A percentile compares a stretch with the other conserved stretches of the same genome.
Conservation (phyloP, 768 basidiomycete species). For the Tulasnella sp. region DNA sequence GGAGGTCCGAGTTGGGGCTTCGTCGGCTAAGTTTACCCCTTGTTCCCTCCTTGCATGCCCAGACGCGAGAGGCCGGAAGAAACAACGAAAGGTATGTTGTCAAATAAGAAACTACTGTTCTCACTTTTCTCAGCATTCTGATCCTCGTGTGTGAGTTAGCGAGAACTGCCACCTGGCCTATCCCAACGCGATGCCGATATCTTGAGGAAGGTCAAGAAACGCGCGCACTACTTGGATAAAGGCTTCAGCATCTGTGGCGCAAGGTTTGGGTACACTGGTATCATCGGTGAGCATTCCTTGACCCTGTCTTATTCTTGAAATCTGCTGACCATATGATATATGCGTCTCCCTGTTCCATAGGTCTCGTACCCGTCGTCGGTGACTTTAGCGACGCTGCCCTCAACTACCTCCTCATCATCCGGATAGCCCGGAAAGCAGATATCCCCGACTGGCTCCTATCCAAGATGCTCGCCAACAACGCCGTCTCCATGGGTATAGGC, state of each 20-base stretch:
- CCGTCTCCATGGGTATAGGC: conserved; percentile 53
- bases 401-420: conserved; percentile 66
- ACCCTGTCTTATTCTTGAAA: too few relatives aligned
- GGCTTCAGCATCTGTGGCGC: conserved; percentile 70
- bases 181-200: conserved; percentile 64
- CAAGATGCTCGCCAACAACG: conserved; percentile 69
- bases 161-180: conserved; percentile 62
- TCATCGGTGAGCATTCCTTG: conserved; percentile 37
- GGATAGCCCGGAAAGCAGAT: conserved; percentile 65
- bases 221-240: conserved; percentile 59
- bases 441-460: conserved; percentile 52
- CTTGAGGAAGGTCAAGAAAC: conserved; percentile 57
- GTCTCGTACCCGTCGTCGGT: conserved; percentile 58
- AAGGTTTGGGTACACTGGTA: conserved; percentile 77
- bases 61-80: not conserved
- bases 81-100: not conserved
- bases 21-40: not conserved
- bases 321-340: not conserved
- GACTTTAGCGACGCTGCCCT: conserved; percentile 51
- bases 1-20: not conserved
- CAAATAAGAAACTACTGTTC: not conserved
- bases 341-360: conserved; percentile 23
- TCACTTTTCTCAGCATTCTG: not conserved
- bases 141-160: conserved; percentile 30
- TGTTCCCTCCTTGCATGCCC: not conserved